Percentiles rank a stretch among this genome's conserved stretches.
Conservation (phyloP, 305 asterid genomes). For the Nicotiana rustica region DNA sequence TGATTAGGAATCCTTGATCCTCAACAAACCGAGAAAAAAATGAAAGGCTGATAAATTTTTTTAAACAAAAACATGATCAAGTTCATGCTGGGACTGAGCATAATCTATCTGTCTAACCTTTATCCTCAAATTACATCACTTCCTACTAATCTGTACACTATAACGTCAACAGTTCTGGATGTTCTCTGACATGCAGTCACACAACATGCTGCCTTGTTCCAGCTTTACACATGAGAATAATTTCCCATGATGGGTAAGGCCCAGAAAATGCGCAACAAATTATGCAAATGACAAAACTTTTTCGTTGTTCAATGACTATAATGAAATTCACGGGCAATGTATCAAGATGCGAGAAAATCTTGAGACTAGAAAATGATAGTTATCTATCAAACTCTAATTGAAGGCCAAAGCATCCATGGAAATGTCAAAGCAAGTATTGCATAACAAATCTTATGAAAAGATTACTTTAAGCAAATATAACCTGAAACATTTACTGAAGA, state of each 20-base stretch:
- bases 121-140: background rate
- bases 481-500: background rate
- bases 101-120: background rate
- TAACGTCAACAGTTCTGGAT: background rate
- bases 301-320: background rate
- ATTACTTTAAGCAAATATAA: background rate
- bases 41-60: background rate
- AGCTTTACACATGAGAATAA: background rate
- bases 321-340: background rate
- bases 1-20: background rate
- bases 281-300: background rate
- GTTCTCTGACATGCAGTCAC: background rate
- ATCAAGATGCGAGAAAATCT: constrained; percentile 12
- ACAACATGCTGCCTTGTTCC: background rate
- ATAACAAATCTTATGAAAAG: background rate
- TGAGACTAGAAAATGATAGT: background rate
- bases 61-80: background rate
- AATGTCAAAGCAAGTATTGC: constrained; percentile 16
- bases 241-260: background rate
- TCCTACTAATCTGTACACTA: background rate
- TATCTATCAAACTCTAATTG: background rate
- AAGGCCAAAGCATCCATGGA: constrained; percentile 15
- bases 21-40: background rate
- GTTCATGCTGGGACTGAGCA: background rate
- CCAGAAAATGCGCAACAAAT: background rate